Base-by-base conservation (phyloP, 2,329 filamentous ascomycete species). In the Neurospora crassa region DNA sequence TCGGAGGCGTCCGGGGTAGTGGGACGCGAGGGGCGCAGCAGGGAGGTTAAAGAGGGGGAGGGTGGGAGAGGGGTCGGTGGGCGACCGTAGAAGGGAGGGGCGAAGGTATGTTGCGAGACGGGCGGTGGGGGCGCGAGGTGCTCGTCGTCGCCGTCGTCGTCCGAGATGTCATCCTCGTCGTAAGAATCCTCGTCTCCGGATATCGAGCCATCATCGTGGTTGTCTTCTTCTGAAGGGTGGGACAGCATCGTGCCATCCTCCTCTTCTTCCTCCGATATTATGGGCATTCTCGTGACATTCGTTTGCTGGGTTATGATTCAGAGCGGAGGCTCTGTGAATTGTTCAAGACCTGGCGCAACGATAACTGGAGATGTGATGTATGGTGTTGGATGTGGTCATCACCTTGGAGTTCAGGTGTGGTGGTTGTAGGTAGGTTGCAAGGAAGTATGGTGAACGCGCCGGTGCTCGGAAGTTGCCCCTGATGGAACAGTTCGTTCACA, bases 11-110 rank as follows among this genome's bases (percentile, higher is more conserved):
- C 94, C 16, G 96, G 95, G 0, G 95, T 98, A 1, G 93, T 97
- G 0, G 94, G 95, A n/a, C 94, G 88, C 37, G 93, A 97, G 3
- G 93, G 93, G 1, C 94, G 92, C 8, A 98, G 88, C 24, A 99
- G 89, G 14, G 94, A 97, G 0, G 95, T 98, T 75, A 99, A 83
- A 1, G 93, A 97, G 0, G 96, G 96, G 0, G 94, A 97, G 0
- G 95, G 95, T 0, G 96, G 96, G 0, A 98, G 85, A 3, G 96
- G 95, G 2, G 94, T 97, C 0, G 96, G 96, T n/a, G 96, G 96
- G 3, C 95, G 90, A 74, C 96, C 96, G 84, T 99, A 99, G 84
- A 98, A 98, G 18, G 96, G 96, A 37, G 96, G 96, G 68, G 87
- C 87, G 74, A 89, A 89, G 79, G 86, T 85, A 80, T 88, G 74